Conservation (phyloP, 805 yeast species). For the Sungouiella thailandica region DNA sequence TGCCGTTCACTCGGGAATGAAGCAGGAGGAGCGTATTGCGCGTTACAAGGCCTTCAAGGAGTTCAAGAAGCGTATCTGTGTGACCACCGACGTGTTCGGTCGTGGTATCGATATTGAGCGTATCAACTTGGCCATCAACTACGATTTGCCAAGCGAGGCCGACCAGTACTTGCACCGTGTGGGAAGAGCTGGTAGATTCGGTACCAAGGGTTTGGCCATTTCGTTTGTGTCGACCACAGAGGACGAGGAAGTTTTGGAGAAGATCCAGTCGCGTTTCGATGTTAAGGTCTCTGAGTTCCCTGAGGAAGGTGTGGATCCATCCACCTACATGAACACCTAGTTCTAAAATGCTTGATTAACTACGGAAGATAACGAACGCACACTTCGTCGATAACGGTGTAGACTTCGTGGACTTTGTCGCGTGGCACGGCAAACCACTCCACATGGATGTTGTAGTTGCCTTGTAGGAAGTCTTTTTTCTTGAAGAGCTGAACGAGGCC, state of each 20-base stretch:
- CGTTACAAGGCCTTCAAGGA: slow-evolving; percentile 95
- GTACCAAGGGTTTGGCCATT: slow-evolving; percentile 96
- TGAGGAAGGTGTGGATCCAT: slow-evolving; percentile 95
- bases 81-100: slow-evolving; percentile 96
- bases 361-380: slow-evolving; percentile 5
- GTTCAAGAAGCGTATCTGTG: slow-evolving; percentile 98
- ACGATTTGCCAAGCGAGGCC: slow-evolving; percentile 93
- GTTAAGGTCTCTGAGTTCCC: slow-evolving; percentile 94
- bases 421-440: slow-evolving; percentile 59
- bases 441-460: slow-evolving; percentile 35
- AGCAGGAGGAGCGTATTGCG: slow-evolving; percentile 97
- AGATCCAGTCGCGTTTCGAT: slow-evolving; percentile 96
- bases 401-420: slow-evolving; percentile 11
- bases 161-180: slow-evolving; percentile 98
- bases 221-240: slow-evolving; percentile 82
- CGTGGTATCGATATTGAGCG: slow-evolving; percentile 99
- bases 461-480: slow-evolving; percentile 4
- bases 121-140: slow-evolving; percentile 95
- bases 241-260: slow-evolving; percentile 84
- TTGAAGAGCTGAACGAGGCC: slow-evolving; percentile 5
- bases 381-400: slow-evolving; percentile 10
- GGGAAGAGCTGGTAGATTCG: slow-evolving; percentile 99
- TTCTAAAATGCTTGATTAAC: not conserved
- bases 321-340: slow-evolving; percentile 94
- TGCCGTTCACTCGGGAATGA: slow-evolving; percentile 91